Conservation (phyloP, 176 grass and related monocot genomes). For the Eragrostis curvula region DNA sequence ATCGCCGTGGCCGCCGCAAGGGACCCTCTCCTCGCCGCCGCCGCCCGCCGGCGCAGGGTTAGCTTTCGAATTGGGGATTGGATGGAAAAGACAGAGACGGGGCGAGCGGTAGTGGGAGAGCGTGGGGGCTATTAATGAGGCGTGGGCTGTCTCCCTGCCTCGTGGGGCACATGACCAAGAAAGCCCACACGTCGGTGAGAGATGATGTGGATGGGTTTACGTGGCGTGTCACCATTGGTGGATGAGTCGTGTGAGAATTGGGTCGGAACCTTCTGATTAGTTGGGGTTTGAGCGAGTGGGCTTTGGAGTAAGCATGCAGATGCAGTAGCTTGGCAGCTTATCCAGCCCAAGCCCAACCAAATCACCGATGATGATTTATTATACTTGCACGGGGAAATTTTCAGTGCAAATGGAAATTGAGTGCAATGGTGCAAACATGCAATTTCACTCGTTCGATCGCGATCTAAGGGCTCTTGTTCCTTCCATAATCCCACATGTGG, state of each 20-base stretch:
- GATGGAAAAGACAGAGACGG: conserved; percentile 23
- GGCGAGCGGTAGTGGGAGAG: not conserved
- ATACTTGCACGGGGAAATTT: no score
- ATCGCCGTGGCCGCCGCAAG: conserved; percentile 29
- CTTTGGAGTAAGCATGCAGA: not conserved
- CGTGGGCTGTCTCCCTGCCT: conserved; percentile 19
- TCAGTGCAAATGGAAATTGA: no score
- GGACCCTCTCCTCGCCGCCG: conserved; percentile 28
- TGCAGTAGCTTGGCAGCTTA: no score
- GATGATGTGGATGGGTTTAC: conserved; percentile 39
- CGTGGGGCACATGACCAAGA: conserved; percentile 3
- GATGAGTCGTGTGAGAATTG: not conserved
- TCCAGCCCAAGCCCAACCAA: no score
- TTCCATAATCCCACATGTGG: no score
- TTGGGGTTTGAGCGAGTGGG: not conserved
- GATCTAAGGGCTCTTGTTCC: no score
- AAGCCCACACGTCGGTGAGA: conserved; percentile 33
- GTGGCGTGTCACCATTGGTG: conserved; percentile 42
- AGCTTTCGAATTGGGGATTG: conserved; percentile 32
- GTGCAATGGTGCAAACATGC: no score
- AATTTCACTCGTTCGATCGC: no score
- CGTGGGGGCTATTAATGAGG: conserved; percentile 13
- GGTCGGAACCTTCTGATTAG: not conserved
- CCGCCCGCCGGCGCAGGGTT: conserved; percentile 21
- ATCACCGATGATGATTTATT: no score